A percentile compares a stretch with the other conserved stretches of the same genome.
Evolutionary conservation across 2,329 filamentous ascomycete species (phyloP).

Genomic region (Trichoderma citrinoviride): DNA sequence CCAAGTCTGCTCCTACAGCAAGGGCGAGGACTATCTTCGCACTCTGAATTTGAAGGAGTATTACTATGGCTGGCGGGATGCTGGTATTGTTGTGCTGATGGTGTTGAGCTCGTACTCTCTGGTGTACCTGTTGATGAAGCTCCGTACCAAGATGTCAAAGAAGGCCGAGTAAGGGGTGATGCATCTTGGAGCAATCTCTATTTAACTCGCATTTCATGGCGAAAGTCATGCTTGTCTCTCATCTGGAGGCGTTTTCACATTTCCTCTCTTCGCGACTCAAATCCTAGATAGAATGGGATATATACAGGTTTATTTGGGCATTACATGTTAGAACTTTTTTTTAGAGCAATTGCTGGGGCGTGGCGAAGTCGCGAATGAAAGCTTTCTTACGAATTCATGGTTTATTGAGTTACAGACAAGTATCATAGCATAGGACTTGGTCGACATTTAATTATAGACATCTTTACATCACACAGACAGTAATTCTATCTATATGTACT

Average conservation of each 20-base stretch:
- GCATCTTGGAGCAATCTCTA: background rate
- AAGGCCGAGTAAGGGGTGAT: conserved; percentile 39
- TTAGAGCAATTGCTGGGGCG: background rate
- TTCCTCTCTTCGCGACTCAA: background rate
- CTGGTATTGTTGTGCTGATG: conserved; percentile 57
- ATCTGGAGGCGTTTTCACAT: background rate
- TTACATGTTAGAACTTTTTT: conserved; percentile 3
- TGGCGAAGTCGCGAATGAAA: background rate
- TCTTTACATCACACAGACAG: too few relatives aligned
- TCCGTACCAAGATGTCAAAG: conserved; percentile 49
- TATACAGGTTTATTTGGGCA: background rate
- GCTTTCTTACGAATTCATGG: background rate
- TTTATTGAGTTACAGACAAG: background rate
- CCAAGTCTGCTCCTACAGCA: conserved; percentile 58
- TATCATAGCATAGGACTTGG: background rate
- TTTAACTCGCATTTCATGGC: background rate
- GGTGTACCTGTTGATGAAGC: conserved; percentile 48
- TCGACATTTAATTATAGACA: background rate
- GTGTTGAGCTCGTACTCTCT: conserved; percentile 51
- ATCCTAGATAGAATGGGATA: background rate
- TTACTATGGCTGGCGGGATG: conserved; percentile 65
- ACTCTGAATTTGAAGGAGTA: conserved; percentile 60
- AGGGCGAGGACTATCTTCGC: conserved; percentile 58
- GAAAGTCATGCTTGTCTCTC: background rate
- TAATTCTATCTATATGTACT: background rate